phyloP scores from a whole-genome alignment of 2,329 filamentous ascomycete species.

The Fusarium heterosporum region DNA sequence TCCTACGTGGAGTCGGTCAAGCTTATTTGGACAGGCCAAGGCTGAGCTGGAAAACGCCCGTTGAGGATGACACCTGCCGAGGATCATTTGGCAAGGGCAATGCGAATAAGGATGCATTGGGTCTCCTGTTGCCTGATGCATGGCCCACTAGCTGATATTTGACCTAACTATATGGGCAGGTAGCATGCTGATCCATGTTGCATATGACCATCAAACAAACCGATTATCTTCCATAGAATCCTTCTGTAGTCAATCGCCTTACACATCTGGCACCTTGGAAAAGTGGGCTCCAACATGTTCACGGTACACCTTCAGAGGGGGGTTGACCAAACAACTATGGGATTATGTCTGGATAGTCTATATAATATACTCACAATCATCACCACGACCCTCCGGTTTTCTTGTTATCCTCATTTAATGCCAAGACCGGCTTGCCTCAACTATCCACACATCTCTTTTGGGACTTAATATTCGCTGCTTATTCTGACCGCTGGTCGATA shows the following conservation, averaged over 20 bases:
- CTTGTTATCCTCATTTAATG: background rate
- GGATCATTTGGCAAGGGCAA: background rate
- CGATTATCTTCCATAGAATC: conserved; percentile 13
- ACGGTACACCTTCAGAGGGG: background rate
- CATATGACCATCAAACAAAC: conserved; percentile 5
- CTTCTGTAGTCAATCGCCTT: background rate
- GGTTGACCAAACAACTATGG: background rate
- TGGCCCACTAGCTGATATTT: conserved; percentile 3
- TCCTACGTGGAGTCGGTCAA: conserved; percentile 1
- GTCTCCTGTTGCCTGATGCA: conserved; percentile 5
- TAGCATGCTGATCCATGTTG: conserved; percentile 3
- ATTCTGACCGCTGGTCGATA: background rate
- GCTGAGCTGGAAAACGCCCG: background rate
- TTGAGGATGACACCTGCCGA: conserved; percentile 2
- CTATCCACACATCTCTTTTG: background rate
- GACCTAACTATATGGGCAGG: conserved; percentile 3
- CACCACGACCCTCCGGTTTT: background rate
- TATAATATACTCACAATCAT: background rate
- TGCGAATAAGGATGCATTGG: conserved; percentile 1
- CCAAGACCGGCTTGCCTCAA: background rate
- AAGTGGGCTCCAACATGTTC: background rate
- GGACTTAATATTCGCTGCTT: conserved; percentile 1
- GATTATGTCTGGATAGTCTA: background rate
- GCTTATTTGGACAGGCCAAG: background rate
- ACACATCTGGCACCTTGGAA: conserved; percentile 4